A percentile compares a stretch with the other conserved stretches of the same genome.
These are phyloP conservation scores for Neoboletus subvelutipes DNA, from an alignment of 768 basidiomycete genomes.

Conservation along the genomic window DNA sequence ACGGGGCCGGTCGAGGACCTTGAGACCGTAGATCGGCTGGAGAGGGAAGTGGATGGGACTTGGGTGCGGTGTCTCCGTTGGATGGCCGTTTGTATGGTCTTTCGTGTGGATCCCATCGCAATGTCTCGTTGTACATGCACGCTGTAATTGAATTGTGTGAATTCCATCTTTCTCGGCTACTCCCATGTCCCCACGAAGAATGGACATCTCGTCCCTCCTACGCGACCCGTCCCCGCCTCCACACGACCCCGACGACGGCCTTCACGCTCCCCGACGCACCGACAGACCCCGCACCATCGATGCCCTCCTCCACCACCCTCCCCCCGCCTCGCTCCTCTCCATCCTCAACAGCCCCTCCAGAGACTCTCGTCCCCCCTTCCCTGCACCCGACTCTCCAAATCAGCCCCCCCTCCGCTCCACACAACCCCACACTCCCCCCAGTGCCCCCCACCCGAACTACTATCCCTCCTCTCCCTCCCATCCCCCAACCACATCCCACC, in stretches of 20 bases:
- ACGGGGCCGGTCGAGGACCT: slow-evolving; percentile 79
- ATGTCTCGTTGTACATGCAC: slow-evolving; percentile 84
- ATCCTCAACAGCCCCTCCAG: slow-evolving; percentile 16
- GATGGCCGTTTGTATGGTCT: slow-evolving; percentile 59
- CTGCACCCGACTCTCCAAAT: neutral
- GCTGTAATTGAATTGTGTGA: slow-evolving; percentile 3
- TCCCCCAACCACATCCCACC: neutral
- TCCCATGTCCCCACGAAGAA: slow-evolving; percentile 61
- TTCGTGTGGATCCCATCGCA: slow-evolving; percentile 72
- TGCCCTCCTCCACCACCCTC: slow-evolving; percentile 20
- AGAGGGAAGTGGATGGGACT: slow-evolving; percentile 75
- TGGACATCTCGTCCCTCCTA: slow-evolving; percentile 75
- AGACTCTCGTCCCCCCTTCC: neutral
- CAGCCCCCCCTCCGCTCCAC: neutral
- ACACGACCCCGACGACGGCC: neutral
- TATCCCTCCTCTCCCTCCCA: no score
- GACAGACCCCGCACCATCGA: slow-evolving; percentile 24
- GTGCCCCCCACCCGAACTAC: no score
- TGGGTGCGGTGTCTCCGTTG: slow-evolving; percentile 77
- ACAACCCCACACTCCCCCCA: no score
- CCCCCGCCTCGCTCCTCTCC: slow-evolving; percentile 20
- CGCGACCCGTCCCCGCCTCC: slow-evolving; percentile 34
- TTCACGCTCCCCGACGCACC: neutral
- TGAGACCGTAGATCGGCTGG: slow-evolving; percentile 87
- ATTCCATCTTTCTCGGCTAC: neutral